phyloP scores from a whole-genome alignment of 805 yeast species.

The Saturnispora gosingensis region DNA sequence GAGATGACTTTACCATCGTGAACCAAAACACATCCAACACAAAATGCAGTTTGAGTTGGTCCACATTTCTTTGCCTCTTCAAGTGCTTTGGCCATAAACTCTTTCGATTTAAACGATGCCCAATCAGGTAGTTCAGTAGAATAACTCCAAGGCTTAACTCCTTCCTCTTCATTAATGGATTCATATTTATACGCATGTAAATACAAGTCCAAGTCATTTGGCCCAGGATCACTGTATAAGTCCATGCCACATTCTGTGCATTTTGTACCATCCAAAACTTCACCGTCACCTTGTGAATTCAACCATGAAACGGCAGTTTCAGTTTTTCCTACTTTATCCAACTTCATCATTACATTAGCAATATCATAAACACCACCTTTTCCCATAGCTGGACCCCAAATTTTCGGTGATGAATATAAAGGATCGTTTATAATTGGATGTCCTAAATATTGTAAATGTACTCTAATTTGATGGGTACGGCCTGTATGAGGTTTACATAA shows the following conservation, averaged over 20 bases:
- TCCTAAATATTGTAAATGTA: conserved; percentile 85
- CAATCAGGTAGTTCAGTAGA: conserved; percentile 72
- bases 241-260: conserved; percentile 60
- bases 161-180: conserved; percentile 28
- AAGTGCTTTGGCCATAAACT: conserved; percentile 68
- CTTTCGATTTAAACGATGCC: conserved; percentile 55
- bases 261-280: conserved; percentile 44
- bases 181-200: conserved; percentile 81
- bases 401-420: conserved; percentile 62
- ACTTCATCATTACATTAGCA: conserved; percentile 34
- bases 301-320: conserved; percentile 61
- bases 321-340: conserved; percentile 66
- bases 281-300: conserved; percentile 54
- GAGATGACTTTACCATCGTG: conserved; percentile 57
- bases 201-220: conserved; percentile 81
- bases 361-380: conserved; percentile 40
- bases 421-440: conserved; percentile 91
- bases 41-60: conserved; percentile 75
- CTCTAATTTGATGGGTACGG: conserved; percentile 90
- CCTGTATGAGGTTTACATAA: conserved; percentile 85
- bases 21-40: conserved; percentile 88
- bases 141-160: conserved; percentile 48
- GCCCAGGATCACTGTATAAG: conserved; percentile 80
- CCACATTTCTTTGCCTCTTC: conserved; percentile 73
- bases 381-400: conserved; percentile 80